Percentiles rank a stretch among this genome's conserved stretches.
Conservation (phyloP, 2,329 filamentous ascomycete genomes). For the Nemania sp. region DNA sequence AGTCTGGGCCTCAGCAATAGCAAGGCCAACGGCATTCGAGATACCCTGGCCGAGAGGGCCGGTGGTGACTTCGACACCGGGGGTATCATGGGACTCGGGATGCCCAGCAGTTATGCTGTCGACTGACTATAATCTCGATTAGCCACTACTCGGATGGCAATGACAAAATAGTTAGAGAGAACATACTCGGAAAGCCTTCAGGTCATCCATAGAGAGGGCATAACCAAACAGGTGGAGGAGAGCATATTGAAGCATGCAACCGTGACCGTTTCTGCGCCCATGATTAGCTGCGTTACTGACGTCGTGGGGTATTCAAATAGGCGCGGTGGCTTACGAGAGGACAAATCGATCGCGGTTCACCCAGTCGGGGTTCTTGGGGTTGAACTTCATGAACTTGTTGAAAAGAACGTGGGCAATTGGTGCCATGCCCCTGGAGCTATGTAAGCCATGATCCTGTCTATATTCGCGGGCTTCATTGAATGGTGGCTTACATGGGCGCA, state of each 20-base stretch:
- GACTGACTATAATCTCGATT: slow-evolving; percentile 44
- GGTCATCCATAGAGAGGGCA: slow-evolving; percentile 79
- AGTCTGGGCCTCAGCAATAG: slow-evolving; percentile 92
- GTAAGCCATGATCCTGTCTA: slow-evolving; percentile 21
- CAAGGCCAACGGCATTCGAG: slow-evolving; percentile 94
- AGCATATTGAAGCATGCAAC: slow-evolving; percentile 99
- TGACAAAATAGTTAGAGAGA: background rate
- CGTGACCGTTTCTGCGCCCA: slow-evolving; percentile 85
- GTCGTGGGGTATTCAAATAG: background rate
- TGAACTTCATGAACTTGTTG: slow-evolving; percentile 99
- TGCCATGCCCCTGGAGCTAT: slow-evolving; percentile 70
- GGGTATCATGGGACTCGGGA: slow-evolving; percentile 94
- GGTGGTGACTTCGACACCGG: slow-evolving; percentile 96
- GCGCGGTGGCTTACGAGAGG: slow-evolving; percentile 77
- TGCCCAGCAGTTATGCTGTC: slow-evolving; percentile 89
- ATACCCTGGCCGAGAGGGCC: slow-evolving; percentile 97
- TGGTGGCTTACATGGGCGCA: slow-evolving; percentile 78
- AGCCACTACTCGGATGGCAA: slow-evolving; percentile 15
- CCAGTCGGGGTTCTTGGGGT: slow-evolving; percentile 98
- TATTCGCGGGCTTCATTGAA: slow-evolving; percentile 6
- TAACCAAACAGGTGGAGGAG: slow-evolving; percentile 97
- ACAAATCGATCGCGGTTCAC: slow-evolving; percentile 98
- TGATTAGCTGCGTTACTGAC: slow-evolving; percentile 14
- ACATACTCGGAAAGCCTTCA: slow-evolving; percentile 94
- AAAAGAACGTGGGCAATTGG: slow-evolving; percentile 95